Evolutionary conservation across 2,329 filamentous ascomycete species (phyloP), one percentile per base, ranked within the genome.

Genomic region (Talaromyces sp.): DNA sequence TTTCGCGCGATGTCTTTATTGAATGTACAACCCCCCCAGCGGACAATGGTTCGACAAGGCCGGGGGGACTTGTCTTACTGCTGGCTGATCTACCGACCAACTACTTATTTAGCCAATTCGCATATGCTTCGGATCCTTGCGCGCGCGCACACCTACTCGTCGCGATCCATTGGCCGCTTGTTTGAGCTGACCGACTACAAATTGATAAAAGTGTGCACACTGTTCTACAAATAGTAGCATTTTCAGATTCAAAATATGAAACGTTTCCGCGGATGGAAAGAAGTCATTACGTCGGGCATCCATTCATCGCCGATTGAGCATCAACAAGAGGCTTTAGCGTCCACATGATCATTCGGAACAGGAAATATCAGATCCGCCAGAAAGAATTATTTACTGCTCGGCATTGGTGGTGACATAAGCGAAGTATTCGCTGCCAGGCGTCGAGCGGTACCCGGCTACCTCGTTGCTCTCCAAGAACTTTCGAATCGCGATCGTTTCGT

Each of bases 401-500:
- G 33, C 16, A 33, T 60, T 60, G 44, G 46, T 60, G 5, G 12
- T 52, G 33, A 54, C 58, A 60, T 40, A 60, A 54, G 46, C 46
- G 14, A 28, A 21, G 14, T 25, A 12, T 21, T 40, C 37, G n/a
- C 58, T 46, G 35, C 33, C 8, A 25, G 58, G 3, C 11, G 37
- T 52, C 21, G 33, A 60, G 8, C 44, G 58, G 25, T 60, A 60
- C 0, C 50, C 60, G 23, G 39, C 50, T 3, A 37, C 9, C 5
- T 46, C 37, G 23, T 40, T 18, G 3, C 0, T 56, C 1, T 56
- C 50, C 31, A 61, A 6, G 40, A 56, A 56, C 0, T 6, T 5
- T 23, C 50, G 28, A 25, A 61, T 56, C 12, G 33, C 59, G 8
- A 21, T 21, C 11, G 18, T 31, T 48, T 71, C 69, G 28, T 69